These are phyloP conservation scores for Chernovozyma aurita DNA, from an alignment of 1,139 yeast species.

Conservation along the genomic window DNA sequence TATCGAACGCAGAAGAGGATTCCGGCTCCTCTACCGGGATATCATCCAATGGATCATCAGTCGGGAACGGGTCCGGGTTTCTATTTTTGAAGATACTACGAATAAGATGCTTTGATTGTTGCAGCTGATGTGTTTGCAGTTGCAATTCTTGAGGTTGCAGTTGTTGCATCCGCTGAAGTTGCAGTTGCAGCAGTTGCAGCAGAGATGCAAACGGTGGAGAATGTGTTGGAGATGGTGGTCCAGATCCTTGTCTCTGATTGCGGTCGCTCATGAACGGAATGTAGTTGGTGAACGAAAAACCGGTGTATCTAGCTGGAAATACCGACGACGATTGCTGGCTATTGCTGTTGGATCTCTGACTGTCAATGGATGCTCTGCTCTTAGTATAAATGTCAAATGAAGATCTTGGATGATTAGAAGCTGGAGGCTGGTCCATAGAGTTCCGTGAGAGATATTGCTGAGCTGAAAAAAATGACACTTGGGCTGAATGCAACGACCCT, in stretches of 20 bases:
- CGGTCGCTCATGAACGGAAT: slow-evolving; percentile 43
- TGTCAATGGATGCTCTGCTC: slow-evolving; percentile 22
- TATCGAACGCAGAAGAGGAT: background rate
- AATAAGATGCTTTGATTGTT: slow-evolving; percentile 30
- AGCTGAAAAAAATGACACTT: slow-evolving; percentile 45
- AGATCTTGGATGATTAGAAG: slow-evolving; percentile 25
- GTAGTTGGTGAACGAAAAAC: slow-evolving; percentile 16
- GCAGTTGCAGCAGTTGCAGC: slow-evolving; percentile 16
- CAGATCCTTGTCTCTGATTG: slow-evolving; percentile 22
- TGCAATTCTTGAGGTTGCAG: no score
- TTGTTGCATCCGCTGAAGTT: no score
- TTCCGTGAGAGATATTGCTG: slow-evolving; percentile 38
- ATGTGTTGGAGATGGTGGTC: slow-evolving; percentile 12
- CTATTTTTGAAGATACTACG: slow-evolving; percentile 38
- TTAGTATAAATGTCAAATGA: slow-evolving; percentile 32
- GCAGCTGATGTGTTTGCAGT: no score
- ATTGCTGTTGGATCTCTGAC: slow-evolving; percentile 17
- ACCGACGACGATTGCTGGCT: slow-evolving; percentile 1
- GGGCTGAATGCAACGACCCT: slow-evolving; percentile 39
- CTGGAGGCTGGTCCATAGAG: slow-evolving; percentile 35
- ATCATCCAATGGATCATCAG: slow-evolving; percentile 3
- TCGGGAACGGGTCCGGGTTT: slow-evolving; percentile 3
- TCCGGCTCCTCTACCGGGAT: slow-evolving; percentile 2
- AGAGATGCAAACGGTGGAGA: slow-evolving; percentile 12
- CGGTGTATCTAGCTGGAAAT: slow-evolving; percentile 6